phyloP scores from a whole-genome alignment of 768 basidiomycete species.

The Pleurotus platypus region DNA sequence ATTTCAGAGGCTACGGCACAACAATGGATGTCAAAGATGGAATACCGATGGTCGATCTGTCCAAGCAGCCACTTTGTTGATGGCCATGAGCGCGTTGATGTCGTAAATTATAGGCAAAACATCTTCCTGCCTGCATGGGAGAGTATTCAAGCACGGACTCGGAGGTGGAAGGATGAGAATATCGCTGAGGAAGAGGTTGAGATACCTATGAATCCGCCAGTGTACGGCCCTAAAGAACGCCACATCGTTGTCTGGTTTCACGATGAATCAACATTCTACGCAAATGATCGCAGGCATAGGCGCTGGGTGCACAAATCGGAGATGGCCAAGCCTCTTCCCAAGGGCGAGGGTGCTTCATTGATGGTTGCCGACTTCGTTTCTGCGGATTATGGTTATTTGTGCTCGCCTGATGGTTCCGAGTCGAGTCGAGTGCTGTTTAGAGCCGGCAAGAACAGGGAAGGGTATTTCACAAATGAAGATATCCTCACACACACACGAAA shows the following conservation, averaged over 20 bases:
- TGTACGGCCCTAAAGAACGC: not conserved
- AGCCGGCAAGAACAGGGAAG: conserved; percentile 20
- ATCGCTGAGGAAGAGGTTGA: not conserved
- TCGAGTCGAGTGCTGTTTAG: conserved; percentile 16
- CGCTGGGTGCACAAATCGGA: conserved; percentile 22
- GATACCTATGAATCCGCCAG: no score
- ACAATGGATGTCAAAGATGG: conserved; percentile 15
- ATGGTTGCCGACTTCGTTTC: conserved; percentile 30
- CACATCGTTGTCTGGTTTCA: conserved; percentile 19
- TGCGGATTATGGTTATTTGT: conserved; percentile 16
- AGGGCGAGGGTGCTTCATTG: conserved; percentile 28
- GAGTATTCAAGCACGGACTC: conserved; percentile 1
- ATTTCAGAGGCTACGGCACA: conserved; percentile 17
- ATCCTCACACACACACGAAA: conserved; percentile 19
- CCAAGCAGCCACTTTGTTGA: conserved; percentile 26
- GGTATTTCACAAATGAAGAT: conserved; percentile 2
- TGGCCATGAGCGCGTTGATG: conserved; percentile 29
- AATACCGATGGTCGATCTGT: conserved; percentile 11
- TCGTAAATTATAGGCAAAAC: conserved; percentile 23
- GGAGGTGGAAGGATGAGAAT: conserved; percentile 8
- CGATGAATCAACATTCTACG: conserved; percentile 32
- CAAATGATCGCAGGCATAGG: conserved; percentile 20
- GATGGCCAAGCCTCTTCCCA: conserved; percentile 21
- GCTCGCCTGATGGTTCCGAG: conserved; percentile 11
- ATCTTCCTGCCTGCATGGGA: conserved; percentile 18